phyloP scores from a whole-genome alignment of 225 moss, liverwort and hornwort genomes.

The Bryoerythrophyllum caledonicum region DNA sequence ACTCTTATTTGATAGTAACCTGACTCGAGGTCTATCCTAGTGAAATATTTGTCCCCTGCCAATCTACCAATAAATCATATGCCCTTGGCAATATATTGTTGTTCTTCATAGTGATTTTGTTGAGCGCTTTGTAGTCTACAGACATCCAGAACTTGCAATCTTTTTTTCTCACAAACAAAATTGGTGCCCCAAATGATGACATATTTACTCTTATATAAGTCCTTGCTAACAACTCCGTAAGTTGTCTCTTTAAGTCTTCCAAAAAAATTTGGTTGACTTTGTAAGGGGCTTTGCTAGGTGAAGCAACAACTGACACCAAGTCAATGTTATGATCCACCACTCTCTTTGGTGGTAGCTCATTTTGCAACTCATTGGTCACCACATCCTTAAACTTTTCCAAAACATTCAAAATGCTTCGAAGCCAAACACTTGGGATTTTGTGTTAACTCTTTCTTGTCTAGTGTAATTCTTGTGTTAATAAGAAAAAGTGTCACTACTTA shows the following conservation, averaged over 20 bases:
- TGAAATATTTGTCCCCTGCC: not conserved
- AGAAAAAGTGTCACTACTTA: too few species aligned
- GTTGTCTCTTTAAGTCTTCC: not conserved
- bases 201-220: not conserved
- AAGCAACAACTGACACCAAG: not conserved
- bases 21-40: not conserved
- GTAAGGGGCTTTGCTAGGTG: not conserved
- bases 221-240: not conserved
- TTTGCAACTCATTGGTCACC: too few species aligned
- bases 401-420: not conserved
- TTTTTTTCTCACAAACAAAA: not conserved
- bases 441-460: not conserved
- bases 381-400: not conserved
- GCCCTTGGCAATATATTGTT: not conserved
- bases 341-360: too few species aligned
- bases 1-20: not conserved
- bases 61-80: not conserved
- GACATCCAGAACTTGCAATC: not conserved
- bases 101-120: not conserved
- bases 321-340: not conserved
- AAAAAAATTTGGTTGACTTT: not conserved
- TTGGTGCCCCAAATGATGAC: not conserved
- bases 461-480: not conserved
- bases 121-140: not conserved
- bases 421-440: not conserved